Conservation (phyloP, 495 filamentous ascomycete species). For the Neurospora sp. region DNA sequence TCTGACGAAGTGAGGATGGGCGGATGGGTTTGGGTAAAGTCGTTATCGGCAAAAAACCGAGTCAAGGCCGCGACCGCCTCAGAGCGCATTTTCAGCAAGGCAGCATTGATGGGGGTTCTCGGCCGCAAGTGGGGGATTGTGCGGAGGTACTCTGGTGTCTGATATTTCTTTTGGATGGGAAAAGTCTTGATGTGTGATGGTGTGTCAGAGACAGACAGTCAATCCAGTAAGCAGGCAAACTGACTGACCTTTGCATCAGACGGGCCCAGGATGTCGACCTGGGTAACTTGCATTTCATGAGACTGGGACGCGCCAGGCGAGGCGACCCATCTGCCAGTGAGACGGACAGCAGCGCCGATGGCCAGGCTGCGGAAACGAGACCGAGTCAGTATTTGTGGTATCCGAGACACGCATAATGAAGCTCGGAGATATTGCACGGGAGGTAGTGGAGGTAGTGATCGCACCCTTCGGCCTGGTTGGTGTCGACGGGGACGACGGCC, state of each 20-base stretch:
- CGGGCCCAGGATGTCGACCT: constrained; percentile 59
- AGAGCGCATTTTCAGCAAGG: constrained; percentile 76
- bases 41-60: constrained; percentile 54
- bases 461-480: constrained; percentile 68
- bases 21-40: constrained; percentile 81
- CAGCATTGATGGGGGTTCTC: constrained; percentile 70
- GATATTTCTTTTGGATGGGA: constrained; percentile 90
- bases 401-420: constrained; percentile 15
- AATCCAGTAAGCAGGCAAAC: constrained; percentile 32
- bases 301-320: constrained; percentile 63
- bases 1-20: constrained; percentile 95
- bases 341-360: constrained; percentile 66
- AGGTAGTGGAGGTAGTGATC: constrained; percentile 24
- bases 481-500: constrained; percentile 54
- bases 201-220: constrained; percentile 9
- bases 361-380: constrained; percentile 49
- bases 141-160: constrained; percentile 79
- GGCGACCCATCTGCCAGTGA: constrained; percentile 69
- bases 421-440: not conserved
- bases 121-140: constrained; percentile 82
- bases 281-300: constrained; percentile 66
- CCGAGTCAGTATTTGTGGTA: constrained; percentile 14
- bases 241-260: constrained; percentile 56
- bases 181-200: constrained; percentile 50
- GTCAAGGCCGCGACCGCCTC: constrained; percentile 62